Conservation (phyloP, 1,139 yeast genomes). For the Diutina scorzettiae region DNA sequence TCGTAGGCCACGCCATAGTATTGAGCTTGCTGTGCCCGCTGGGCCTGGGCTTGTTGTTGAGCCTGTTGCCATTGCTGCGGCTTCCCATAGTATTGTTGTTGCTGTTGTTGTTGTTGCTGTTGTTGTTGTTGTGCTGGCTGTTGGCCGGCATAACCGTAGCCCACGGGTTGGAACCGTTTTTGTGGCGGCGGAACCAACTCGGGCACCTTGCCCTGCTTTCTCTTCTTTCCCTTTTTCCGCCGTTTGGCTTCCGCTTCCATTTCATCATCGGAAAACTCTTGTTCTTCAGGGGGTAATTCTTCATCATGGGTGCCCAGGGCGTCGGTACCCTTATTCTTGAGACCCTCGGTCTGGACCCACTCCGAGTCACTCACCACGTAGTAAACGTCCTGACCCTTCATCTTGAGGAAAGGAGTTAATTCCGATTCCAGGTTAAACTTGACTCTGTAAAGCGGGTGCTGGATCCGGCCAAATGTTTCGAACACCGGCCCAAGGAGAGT, state of each 20-base stretch:
- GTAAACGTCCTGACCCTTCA: constrained; percentile 48
- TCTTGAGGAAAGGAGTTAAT: constrained; percentile 29
- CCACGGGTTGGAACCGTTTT: constrained; percentile 4
- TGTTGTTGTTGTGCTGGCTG: neutral
- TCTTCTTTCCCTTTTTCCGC: constrained; percentile 40
- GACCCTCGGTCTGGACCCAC: constrained; percentile 63
- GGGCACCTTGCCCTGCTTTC: constrained; percentile 4
- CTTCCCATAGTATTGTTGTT: constrained; percentile 6
- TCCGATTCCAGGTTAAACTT: constrained; percentile 49
- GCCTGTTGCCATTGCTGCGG: constrained; percentile 8
- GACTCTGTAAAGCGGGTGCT: constrained; percentile 73
- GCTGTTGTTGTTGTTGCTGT: constrained; percentile 3
- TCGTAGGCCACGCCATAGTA: constrained; percentile 9
- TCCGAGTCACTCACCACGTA: constrained; percentile 76
- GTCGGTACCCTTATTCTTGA: constrained; percentile 78
- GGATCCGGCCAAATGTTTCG: constrained; percentile 86
- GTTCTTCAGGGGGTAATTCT: constrained; percentile 85
- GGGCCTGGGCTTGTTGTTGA: constrained; percentile 7
- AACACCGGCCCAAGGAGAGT: constrained; percentile 68
- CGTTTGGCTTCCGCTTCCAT: constrained; percentile 54
- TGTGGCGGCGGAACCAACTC: constrained; percentile 4
- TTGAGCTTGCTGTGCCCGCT: constrained; percentile 6
- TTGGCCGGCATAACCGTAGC: constrained; percentile 4
- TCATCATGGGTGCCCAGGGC: constrained; percentile 94
- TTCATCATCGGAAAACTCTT: constrained; percentile 92